Conservation (phyloP, 164 flowering plant genomes). For the Platanus orientalis region DNA sequence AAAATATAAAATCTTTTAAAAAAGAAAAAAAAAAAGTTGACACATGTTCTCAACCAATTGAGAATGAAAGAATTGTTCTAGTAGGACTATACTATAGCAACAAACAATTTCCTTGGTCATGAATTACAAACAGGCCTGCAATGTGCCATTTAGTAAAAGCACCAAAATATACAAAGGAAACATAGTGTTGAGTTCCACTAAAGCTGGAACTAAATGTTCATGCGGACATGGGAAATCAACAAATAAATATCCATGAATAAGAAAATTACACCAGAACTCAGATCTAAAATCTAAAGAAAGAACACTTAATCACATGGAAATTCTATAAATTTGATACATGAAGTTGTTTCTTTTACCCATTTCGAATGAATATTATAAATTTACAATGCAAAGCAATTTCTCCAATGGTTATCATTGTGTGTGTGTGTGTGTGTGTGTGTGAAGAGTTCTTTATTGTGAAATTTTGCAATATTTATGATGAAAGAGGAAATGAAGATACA, state of each 20-base stretch:
- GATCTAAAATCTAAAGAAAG: constrained; percentile 7
- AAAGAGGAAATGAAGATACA: background rate
- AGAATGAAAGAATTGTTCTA: background rate
- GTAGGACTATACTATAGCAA: background rate
- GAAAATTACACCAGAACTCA: background rate
- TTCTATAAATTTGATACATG: background rate
- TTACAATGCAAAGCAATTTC: background rate
- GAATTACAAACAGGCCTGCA: background rate
- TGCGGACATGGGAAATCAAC: background rate
- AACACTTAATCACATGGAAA: background rate
- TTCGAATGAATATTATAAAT: background rate
- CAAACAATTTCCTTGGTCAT: background rate
- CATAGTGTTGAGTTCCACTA: background rate
- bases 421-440: too few species aligned
- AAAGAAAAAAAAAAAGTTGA: too few species aligned
- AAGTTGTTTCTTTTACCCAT: too few species aligned
- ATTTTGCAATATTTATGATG: too few species aligned
- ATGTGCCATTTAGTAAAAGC: background rate
- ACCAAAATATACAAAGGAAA: background rate
- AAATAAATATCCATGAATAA: background rate
- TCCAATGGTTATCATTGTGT: constrained; percentile 1
- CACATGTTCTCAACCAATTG: background rate
- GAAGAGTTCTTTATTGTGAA: too few species aligned
- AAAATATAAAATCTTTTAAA: too few species aligned
- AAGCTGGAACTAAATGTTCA: background rate